Conservation (phyloP, 2,329 filamentous ascomycete species). For the Curvularia hawaiiensis region DNA sequence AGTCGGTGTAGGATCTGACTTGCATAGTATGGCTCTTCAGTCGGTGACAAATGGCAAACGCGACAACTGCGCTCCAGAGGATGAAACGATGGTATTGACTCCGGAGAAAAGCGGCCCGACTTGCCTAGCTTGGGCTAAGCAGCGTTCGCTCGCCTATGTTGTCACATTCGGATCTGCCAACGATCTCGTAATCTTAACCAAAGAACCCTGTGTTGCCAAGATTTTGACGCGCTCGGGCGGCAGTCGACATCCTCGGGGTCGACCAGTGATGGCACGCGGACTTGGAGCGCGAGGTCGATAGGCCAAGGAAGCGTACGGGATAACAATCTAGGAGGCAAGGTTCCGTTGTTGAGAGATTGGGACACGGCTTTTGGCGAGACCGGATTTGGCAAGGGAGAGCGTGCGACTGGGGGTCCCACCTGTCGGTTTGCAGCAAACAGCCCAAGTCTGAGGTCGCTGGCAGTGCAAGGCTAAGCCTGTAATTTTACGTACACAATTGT, state of each 20-base stretch:
- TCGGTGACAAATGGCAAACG: neutral
- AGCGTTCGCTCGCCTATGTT: conserved; percentile 9
- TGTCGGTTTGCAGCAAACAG: conserved; percentile 20
- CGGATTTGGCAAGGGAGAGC: conserved; percentile 3
- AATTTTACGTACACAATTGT: conserved; percentile 30
- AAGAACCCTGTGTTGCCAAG: conserved; percentile 17
- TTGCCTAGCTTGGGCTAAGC: conserved; percentile 11
- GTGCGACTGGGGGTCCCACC: conserved; percentile 7
- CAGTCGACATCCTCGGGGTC: neutral
- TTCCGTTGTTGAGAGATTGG: conserved; percentile 18
- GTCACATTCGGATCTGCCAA: conserved; percentile 31
- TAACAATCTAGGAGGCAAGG: conserved; percentile 2
- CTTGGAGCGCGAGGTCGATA: neutral
- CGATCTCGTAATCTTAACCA: conserved; percentile 33
- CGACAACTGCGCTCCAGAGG: neutral
- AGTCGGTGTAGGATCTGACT: neutral
- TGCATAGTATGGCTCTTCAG: neutral
- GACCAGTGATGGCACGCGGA: conserved; percentile 15
- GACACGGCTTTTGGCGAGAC: conserved; percentile 7
- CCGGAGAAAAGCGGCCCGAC: conserved; percentile 29
- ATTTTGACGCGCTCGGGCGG: conserved; percentile 9
- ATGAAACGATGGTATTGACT: conserved; percentile 2
- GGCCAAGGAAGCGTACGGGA: conserved; percentile 2
- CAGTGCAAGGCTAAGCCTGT: conserved; percentile 18
- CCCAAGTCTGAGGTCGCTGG: conserved; percentile 27